Conservation (phyloP, 768 basidiomycete species). For the Dendrothele bispora region DNA sequence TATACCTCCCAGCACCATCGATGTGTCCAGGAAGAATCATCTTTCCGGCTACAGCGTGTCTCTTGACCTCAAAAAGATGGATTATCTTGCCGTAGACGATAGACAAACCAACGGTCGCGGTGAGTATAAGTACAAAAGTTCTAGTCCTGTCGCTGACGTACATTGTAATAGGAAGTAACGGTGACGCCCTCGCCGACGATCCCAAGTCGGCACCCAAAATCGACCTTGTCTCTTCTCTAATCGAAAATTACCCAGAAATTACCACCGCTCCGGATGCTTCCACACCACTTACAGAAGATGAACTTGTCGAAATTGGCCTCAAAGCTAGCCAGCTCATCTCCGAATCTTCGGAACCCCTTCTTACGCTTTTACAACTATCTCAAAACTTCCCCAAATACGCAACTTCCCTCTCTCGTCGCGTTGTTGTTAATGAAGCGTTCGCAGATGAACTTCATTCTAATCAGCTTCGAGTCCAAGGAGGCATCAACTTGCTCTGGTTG, state of each 20-base stretch:
- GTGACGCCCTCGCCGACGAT: constrained; percentile 9
- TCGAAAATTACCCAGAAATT: constrained; percentile 41
- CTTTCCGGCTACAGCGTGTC: constrained; percentile 91
- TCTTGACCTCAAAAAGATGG: constrained; percentile 94
- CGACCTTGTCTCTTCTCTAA: constrained; percentile 39
- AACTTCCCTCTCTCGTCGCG: constrained; percentile 68
- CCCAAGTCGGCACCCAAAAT: constrained; percentile 12
- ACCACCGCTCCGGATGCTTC: constrained; percentile 35
- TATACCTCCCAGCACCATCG: constrained; percentile 40
- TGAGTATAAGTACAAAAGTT: constrained; percentile 11
- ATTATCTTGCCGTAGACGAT: constrained; percentile 94
- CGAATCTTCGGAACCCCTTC: constrained; percentile 53
- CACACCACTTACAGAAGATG: constrained; percentile 49
- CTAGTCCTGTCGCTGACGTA: background rate
- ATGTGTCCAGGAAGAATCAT: constrained; percentile 34
- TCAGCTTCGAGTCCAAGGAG: constrained; percentile 49
- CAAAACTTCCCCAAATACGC: constrained; percentile 92
- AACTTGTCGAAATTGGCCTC: constrained; percentile 68
- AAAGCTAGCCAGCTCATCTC: constrained; percentile 77
- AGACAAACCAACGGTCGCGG: constrained; percentile 39
- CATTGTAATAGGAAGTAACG: constrained; percentile 7
- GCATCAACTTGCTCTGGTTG: constrained; percentile 68
- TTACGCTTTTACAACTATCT: constrained; percentile 63
- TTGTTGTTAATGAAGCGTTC: constrained; percentile 51
- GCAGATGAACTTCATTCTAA: constrained; percentile 58